Evolutionary conservation across 2,329 filamentous ascomycete species (phyloP).

Genomic region (Bipolaris victoriae): DNA sequence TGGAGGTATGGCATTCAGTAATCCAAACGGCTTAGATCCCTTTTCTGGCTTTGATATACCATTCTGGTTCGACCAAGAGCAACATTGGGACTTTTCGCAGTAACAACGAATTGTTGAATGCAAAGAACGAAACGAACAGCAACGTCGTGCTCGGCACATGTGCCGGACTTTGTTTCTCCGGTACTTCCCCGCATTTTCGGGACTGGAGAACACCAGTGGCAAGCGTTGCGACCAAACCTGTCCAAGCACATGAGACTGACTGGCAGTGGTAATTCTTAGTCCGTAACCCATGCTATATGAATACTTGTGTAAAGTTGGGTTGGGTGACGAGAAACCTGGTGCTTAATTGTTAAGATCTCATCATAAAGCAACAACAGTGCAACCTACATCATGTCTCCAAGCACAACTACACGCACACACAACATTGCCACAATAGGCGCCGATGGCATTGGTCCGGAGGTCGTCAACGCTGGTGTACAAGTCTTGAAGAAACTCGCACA

Average conservation of each 20-base stretch:
- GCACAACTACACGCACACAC: conserved; percentile 29
- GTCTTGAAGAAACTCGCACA: conserved; percentile 63
- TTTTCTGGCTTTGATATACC: conserved; percentile 47
- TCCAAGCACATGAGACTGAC: not conserved
- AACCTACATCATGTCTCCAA: conserved; percentile 32
- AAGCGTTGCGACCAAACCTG: not conserved
- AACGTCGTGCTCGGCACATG: no score
- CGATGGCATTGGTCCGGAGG: conserved; percentile 73
- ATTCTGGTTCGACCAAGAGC: conserved; percentile 46
- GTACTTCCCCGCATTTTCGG: conserved; percentile 19
- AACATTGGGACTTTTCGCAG: conserved; percentile 35
- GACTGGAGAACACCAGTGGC: conserved; percentile 4
- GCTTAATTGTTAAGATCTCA: not conserved
- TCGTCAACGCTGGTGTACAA: conserved; percentile 67
- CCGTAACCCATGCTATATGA: not conserved
- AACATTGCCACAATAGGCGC: conserved; percentile 62
- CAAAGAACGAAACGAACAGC: no score
- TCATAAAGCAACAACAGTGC: not conserved
- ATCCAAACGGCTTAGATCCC: conserved; percentile 27
- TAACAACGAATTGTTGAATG: conserved; percentile 2
- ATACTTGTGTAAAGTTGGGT: not conserved
- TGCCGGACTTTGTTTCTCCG: conserved; percentile 22
- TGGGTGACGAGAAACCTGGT: not conserved
- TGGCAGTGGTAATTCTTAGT: not conserved
- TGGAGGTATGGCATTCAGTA: not conserved